Conservation (phyloP, 352 stramenopile genomes). For the Phytophthora ramorum region DNA sequence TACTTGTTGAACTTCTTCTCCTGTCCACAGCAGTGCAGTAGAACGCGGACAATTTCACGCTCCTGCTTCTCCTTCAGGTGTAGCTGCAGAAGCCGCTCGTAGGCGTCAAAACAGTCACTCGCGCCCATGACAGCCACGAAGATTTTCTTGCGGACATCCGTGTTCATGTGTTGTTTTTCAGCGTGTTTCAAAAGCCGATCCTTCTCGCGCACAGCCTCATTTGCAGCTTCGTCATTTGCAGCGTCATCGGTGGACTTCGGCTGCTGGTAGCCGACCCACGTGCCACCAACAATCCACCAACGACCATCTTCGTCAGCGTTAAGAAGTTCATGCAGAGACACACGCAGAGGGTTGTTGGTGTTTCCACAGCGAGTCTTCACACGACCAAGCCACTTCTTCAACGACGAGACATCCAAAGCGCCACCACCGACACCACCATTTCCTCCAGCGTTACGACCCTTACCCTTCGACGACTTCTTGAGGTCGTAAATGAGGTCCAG, state of each 20-base stretch:
- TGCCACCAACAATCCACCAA: constrained; percentile 97
- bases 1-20: constrained; percentile 95
- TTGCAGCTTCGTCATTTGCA: constrained; percentile 18
- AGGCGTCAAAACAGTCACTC: constrained; percentile 95
- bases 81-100: constrained; percentile 94
- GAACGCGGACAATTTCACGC: constrained; percentile 94
- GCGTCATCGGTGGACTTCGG: constrained; percentile 43
- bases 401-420: constrained; percentile 72
- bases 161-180: constrained; percentile 98
- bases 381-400: constrained; percentile 95
- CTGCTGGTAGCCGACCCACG: constrained; percentile 89
- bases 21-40: constrained; percentile 93
- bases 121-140: constrained; percentile 98
- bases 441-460: constrained; percentile 50
- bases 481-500: constrained; percentile 96
- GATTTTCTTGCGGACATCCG: constrained; percentile 93
- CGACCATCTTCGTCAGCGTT: constrained; percentile 91
- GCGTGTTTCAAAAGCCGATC: constrained; percentile 91
- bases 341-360: constrained; percentile 71
- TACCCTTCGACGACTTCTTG: constrained; percentile 95
- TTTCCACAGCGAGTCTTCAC: constrained; percentile 93
- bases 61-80: constrained; percentile 93
- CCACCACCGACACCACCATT: constrained; percentile 24
- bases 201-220: constrained; percentile 40
- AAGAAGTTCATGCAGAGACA: constrained; percentile 78